Evolutionary conservation across 805 yeast genomes (phyloP), one percentile per base, ranked within the genome.

Genomic region (Candida ovalis): DNA sequence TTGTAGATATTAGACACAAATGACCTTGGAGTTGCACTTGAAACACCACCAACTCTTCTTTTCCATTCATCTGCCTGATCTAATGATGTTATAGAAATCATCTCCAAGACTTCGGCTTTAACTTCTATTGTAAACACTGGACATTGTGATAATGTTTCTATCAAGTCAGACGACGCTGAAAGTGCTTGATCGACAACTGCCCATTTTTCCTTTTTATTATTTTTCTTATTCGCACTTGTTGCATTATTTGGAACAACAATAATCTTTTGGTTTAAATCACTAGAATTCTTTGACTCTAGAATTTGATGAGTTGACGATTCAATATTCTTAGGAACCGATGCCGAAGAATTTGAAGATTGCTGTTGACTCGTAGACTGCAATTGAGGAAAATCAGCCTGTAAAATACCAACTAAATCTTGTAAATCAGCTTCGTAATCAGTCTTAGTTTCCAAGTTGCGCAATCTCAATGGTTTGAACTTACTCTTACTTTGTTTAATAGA

Each of bases 71-170:
- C 96, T 43, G 81, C 83, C 52, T 81, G 89, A 25, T 75, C 73
- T n/a, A 88, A 66, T 0, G 95, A 84, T 0, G 91, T 85, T 2
- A 84, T 77, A 13, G 86, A 75, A 36, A 92, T 86, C 77, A 90
- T 86, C 44, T 90, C 92, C 51, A 94, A 64, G 2, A 88, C 86
- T 52, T 90, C 97, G 56, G 88, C 96, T 51, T 84, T 76, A 3
- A 80, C 81, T 61, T 92, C 98, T 30, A 92, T 80, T 0, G 86
- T 78, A 42, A 90, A 73, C 0, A 92, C 78, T 0, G 97, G 92
- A 0, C 94, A 84, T 21, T 70, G 67, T 0, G 83, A 72, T 36
- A 92, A 63, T 10, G 72, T 74, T 43, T 75, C 74, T 37, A 89
- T 61, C 42, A 84, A 70, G 3, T 69, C 61, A 1, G 76, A 74